A percentile compares a stretch with the other conserved stretches of the same genome.
These are phyloP conservation scores for Exophiala alcalophila DNA, from an alignment of 2,329 filamentous ascomycete species.

Conservation along the genomic window DNA sequence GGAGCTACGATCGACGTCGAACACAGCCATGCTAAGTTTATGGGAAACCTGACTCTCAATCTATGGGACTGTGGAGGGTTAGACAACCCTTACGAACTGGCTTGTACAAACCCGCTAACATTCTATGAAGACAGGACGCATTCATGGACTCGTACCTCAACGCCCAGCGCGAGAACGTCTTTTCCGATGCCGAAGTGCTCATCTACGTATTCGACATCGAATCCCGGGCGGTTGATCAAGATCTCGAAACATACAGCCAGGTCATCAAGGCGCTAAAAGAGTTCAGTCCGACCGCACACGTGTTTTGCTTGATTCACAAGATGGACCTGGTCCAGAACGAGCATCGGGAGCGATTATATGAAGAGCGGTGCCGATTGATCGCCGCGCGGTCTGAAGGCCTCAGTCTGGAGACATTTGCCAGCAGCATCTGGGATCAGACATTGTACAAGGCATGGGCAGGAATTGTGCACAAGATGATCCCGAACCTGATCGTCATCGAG, in stretches of 20 bases:
- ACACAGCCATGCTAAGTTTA: constrained; percentile 96
- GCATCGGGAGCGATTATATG: constrained; percentile 76
- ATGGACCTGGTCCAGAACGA: constrained; percentile 90
- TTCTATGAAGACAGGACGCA: constrained; percentile 73
- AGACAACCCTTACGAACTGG: too few species aligned
- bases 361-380: constrained; percentile 75
- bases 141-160: constrained; percentile 99
- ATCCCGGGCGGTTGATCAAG: constrained; percentile 87
- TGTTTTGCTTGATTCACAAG: constrained; percentile 97
- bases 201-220: constrained; percentile 99
- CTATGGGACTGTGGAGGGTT: constrained; percentile 96
- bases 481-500: constrained; percentile 85
- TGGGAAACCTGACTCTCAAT: constrained; percentile 95
- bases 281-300: constrained; percentile 74
- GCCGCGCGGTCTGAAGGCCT: constrained; percentile 70
- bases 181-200: constrained; percentile 77
- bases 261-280: constrained; percentile 87
- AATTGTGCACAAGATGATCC: constrained; percentile 97
- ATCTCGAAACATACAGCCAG: constrained; percentile 86
- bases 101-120: constrained; percentile 2
- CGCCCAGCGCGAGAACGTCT: constrained; percentile 92
- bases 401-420: constrained; percentile 83
- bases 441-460: constrained; percentile 97
- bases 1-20: constrained; percentile 98
- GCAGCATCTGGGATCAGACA: constrained; percentile 97